Percentiles rank a stretch among this genome's conserved stretches.
Conservation (phyloP, 495 filamentous ascomycete genomes). For the Entonaema liquescens region DNA sequence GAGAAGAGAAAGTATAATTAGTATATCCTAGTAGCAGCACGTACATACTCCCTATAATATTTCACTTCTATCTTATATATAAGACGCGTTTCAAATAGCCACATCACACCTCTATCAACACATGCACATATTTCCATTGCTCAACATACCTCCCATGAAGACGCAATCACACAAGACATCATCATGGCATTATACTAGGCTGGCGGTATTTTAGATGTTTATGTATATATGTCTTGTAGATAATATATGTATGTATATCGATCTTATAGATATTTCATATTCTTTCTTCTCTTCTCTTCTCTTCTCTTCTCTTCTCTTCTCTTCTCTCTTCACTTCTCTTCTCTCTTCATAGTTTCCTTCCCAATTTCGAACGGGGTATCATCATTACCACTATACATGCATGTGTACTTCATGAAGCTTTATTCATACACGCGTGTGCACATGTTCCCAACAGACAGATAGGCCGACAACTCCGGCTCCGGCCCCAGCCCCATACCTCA, state of each 20-base stretch:
- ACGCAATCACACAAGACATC: too few relatives aligned
- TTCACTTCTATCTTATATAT: too few relatives aligned
- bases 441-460: slow-evolving; percentile 3
- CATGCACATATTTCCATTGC: too few relatives aligned
- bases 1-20: too few relatives aligned
- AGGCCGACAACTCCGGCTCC: slow-evolving; percentile 8
- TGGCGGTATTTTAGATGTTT: neutral
- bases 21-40: too few relatives aligned
- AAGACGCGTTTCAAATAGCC: too few relatives aligned
- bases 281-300: neutral
- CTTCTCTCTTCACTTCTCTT: neutral
- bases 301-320: too few relatives aligned
- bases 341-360: neutral
- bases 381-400: slow-evolving; percentile 23
- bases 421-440: slow-evolving; percentile 19
- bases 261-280: neutral
- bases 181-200: too few relatives aligned
- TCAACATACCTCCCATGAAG: too few relatives aligned
- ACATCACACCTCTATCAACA: too few relatives aligned
- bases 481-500: slow-evolving; percentile 6
- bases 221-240: neutral
- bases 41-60: too few relatives aligned
- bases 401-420: slow-evolving; percentile 20
- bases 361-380: slow-evolving; percentile 34
- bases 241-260: neutral